Conservation (phyloP, 2,329 filamentous ascomycete species). For the Hymenoscyphus occultus region DNA sequence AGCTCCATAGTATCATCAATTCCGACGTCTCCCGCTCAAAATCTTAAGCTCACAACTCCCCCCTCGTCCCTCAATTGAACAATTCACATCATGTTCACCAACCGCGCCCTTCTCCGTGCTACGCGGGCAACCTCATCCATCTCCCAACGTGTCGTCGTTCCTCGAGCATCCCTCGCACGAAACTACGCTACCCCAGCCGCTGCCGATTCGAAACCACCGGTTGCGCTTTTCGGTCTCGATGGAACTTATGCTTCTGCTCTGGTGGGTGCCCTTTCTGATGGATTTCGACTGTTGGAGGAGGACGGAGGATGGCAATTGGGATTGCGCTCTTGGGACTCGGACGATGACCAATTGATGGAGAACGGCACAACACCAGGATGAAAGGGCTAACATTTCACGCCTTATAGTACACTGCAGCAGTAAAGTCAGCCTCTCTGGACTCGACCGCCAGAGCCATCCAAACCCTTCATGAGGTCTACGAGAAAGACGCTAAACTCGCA, state of each 20-base stretch:
- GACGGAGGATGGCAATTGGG: conserved; percentile 11
- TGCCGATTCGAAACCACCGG: conserved; percentile 73
- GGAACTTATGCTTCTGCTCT: conserved; percentile 98
- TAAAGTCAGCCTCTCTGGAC: conserved; percentile 84
- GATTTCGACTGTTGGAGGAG: neutral
- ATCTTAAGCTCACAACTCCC: conserved; percentile 24
- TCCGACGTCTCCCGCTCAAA: conserved; percentile 10
- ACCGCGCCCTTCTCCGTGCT: conserved; percentile 35
- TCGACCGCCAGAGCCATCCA: conserved; percentile 76
- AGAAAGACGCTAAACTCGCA: conserved; percentile 79
- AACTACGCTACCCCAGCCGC: conserved; percentile 66
- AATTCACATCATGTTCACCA: conserved; percentile 36
- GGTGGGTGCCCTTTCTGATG: conserved; percentile 58
- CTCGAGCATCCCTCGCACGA: conserved; percentile 57
- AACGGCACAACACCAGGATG: neutral
- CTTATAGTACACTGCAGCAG: conserved; percentile 88
- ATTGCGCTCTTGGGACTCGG: neutral
- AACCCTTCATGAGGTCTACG: conserved; percentile 67
- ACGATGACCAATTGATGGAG: neutral
- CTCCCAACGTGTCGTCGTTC: conserved; percentile 30
- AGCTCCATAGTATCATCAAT: conserved; percentile 15
- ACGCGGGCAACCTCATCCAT: conserved; percentile 31
- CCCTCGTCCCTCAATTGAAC: conserved; percentile 32
- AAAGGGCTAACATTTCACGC: conserved; percentile 16
- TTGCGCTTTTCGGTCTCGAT: conserved; percentile 91